Base-by-base conservation (phyloP, 177 flowering plant species). In the Vitis hybrid region DNA sequence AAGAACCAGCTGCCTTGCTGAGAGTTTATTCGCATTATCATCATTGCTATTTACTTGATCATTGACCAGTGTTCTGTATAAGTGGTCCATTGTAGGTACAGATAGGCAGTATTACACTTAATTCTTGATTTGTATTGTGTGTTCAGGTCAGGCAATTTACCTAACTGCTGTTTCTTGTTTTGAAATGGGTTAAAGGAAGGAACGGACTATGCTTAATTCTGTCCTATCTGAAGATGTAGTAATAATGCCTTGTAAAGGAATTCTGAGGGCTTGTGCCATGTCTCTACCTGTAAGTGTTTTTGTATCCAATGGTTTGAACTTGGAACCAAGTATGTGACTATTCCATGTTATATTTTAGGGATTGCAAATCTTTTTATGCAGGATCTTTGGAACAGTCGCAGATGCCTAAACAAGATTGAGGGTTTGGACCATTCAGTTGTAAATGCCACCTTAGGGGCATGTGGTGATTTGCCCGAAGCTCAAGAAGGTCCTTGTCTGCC, bases 301-400 rank as follows among this genome's bases (percentile, higher is more conserved):
- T 66, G 7, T 18, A 19, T 60, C 18, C 45, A 39, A 39, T 39
- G 45, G 7, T 4, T 7, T 39, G 45, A 39, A 39, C 45, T 30
- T 49, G 58, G 21, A 51, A 32, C 18, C 11, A 45, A 52, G 45
- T 62, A 56, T 12, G 50, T 21, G 10, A 32, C 18, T 18, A 8
- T 6, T n/a, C 12, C 18, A 15, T 18, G 1, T 61, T 11, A 10
- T 45, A 55, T n/a, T 56, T 32, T 26, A 51, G 55, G 1, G 52
- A 54, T 32, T 52, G 21, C 45, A 12, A 57, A 23, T 34, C 49
- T 55, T 58, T 26, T 77, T 61, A 9, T 69, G 48, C 82, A 94
- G 98, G 91, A 92, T 80, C 85, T 91, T 15, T 94, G 99, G 99
- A 84, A 70, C 66, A 91, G 99, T 65, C 92, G 94, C 17, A 49